Base-by-base conservation (phyloP, 2,329 filamentous ascomycete species). In the Purpureocillium lavendulum region DNA sequence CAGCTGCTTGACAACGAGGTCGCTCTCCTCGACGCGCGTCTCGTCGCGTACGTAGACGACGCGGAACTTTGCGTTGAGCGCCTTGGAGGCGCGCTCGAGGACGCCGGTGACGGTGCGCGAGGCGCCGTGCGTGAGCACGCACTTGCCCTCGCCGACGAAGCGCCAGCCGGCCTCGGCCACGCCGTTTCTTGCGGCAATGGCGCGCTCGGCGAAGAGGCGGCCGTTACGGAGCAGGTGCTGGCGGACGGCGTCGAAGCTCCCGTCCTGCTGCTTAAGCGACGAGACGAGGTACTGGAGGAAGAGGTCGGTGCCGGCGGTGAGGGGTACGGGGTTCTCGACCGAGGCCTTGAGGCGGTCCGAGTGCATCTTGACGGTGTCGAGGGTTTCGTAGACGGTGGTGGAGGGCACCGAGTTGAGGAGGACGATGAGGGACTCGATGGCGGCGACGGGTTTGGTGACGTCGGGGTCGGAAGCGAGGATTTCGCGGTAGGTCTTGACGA, bases 241-340 rank as follows among this genome's bases (percentile, higher is more conserved):
- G 47, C 86, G 75, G 40, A 94, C 84, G 37, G 82, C 78, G 46
- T 89, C 84, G 61, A 97, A 97, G 51, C 54, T 58, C 35, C 57
- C 56, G 37, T 66, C 64, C 48, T 72, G 70, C 65, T 73, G 69
- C 64, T 74, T 75, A 57, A 82, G 70, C 47, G 73, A 87, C 41
- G 81, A 80, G 54, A 95, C 83, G 51, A 98, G 78, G 64, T 94
- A 97, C 58, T 90, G 84, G 60, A 92, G 85, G 70, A 98, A 97
- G 43, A 97, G 79, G 60, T 96, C 89, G 44, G 89, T 95, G 53
- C 92, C 92, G 40, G 94, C 92, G 36, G 86, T 88, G 13, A 97
- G 78, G 4, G 89, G 90, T 41, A 97, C 86, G 12, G 89, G 86
- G 65, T 98, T 97, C 7, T 83, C 73, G 39, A 94, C 83, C 15